These are phyloP conservation scores for Lactarius evosmus DNA, from an alignment of 768 basidiomycete genomes.

Conservation along the genomic window DNA sequence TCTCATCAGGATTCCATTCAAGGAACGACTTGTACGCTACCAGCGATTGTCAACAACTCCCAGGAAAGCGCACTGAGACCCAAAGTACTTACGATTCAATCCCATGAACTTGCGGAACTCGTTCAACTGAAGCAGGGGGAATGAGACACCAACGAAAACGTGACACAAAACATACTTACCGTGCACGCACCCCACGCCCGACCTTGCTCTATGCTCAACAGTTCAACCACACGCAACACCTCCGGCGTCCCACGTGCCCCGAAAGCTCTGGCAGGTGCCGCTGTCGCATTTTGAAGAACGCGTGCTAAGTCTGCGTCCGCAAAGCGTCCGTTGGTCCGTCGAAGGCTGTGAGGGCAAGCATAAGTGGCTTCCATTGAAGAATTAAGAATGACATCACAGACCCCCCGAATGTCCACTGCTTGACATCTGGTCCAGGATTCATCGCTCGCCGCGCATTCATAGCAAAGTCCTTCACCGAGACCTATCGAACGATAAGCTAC, in stretches of 20 bases:
- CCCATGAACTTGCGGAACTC: conserved; percentile 56
- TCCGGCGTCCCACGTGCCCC: conserved; percentile 67
- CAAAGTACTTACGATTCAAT: conserved; percentile 49
- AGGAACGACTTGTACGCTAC: conserved; percentile 27
- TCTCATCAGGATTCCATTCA: conserved; percentile 39
- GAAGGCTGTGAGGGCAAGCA: conserved; percentile 27
- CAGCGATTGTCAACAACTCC: not conserved
- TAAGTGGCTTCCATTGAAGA: not conserved
- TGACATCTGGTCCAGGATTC: conserved; percentile 29
- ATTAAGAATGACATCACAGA: not conserved
- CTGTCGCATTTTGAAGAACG: conserved; percentile 61
- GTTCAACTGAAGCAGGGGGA: conserved; percentile 23
- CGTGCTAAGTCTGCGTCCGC: conserved; percentile 58
- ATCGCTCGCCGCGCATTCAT: conserved; percentile 32
- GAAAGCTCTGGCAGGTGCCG: conserved; percentile 57
- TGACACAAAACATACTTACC: conserved; percentile 37
- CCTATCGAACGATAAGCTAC: conserved; percentile 25
- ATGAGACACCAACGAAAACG: not conserved
- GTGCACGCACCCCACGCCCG: conserved; percentile 72
- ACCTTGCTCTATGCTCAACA: conserved; percentile 64
- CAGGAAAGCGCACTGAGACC: not conserved
- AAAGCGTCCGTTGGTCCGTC: conserved; percentile 46
- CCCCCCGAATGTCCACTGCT: conserved; percentile 33
- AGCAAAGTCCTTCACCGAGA: conserved; percentile 35
- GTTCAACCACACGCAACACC: conserved; percentile 61